phyloP scores from a whole-genome alignment of 106 monocot genomes.

The Dendrobium catenatum region DNA sequence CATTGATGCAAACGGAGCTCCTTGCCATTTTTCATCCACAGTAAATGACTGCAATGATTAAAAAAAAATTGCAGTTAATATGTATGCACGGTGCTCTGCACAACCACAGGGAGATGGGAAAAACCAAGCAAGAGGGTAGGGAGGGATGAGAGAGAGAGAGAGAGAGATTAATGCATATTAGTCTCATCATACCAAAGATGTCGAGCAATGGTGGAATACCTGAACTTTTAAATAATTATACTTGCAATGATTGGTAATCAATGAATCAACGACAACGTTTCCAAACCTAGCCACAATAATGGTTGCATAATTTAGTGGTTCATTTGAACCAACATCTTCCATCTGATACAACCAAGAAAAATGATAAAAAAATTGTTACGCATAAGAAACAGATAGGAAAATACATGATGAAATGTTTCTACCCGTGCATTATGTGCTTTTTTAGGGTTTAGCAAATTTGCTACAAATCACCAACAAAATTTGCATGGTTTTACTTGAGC shows the following conservation, averaged over 20 bases:
- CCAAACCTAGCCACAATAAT: slow-evolving; percentile 48
- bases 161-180: not conserved
- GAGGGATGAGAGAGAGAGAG: not conserved
- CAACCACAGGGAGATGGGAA: too few species aligned
- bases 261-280: slow-evolving; percentile 42
- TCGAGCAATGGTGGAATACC: slow-evolving; percentile 26
- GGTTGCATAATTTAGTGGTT: slow-evolving; percentile 18
- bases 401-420: not conserved
- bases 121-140: not conserved
- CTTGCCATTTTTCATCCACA: slow-evolving; percentile 89
- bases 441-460: not conserved
- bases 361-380: not conserved
- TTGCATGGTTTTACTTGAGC: too few species aligned
- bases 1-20: slow-evolving; percentile 84
- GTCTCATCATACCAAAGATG: not conserved
- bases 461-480: too few species aligned
- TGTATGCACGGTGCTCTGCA: not conserved
- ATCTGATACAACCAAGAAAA: slow-evolving; percentile 1
- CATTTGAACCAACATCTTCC: slow-evolving; percentile 25
- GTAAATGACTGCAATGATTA: slow-evolving; percentile 49
- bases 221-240: slow-evolving; percentile 38
- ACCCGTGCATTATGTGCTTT: not conserved
- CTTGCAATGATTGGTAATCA: slow-evolving; percentile 34
- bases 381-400: not conserved
- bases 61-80: not conserved